phyloP scores from a whole-genome alignment of 1,139 yeast genomes.

The Spathaspora sp. region DNA sequence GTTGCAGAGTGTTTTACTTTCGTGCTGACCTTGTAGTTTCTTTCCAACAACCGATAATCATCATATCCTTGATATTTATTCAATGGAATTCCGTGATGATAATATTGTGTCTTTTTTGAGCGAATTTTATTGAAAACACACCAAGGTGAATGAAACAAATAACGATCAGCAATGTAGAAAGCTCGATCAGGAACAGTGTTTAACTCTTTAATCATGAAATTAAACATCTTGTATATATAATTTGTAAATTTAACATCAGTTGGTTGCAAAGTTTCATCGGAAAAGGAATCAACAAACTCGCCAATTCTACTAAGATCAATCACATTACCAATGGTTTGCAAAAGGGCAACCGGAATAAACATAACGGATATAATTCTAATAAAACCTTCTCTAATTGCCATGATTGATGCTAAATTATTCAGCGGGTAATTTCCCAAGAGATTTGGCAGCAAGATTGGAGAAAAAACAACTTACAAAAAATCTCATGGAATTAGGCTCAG shows the following conservation, averaged over 20 bases:
- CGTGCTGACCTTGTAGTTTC: neutral
- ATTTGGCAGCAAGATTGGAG: neutral
- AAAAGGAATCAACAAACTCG: neutral
- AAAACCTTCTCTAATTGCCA: neutral
- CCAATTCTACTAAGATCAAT: neutral
- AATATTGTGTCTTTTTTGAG: constrained; percentile 4
- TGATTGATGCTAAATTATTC: neutral
- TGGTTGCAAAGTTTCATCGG: neutral
- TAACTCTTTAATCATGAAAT: neutral
- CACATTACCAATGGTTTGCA: neutral
- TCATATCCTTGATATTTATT: constrained; percentile 18
- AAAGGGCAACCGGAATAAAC: neutral
- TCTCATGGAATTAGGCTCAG: neutral
- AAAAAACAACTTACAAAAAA: neutral
- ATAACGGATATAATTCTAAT: neutral
- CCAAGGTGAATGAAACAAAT: constrained; percentile 20
- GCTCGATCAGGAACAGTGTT: constrained; percentile 8
- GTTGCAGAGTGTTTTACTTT: neutral
- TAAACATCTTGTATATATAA: neutral
- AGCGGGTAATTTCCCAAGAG: neutral
- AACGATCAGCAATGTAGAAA: constrained; percentile 22
- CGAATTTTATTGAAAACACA: constrained; percentile 16
- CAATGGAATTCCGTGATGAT: constrained; percentile 16
- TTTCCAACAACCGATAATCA: constrained; percentile 12
- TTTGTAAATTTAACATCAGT: neutral